A percentile compares a stretch with the other conserved stretches of the same genome.
These are phyloP conservation scores for Tetrahymena malaccensis DNA, from an alignment of 73 alveolate genomes.

Conservation along the genomic window DNA sequence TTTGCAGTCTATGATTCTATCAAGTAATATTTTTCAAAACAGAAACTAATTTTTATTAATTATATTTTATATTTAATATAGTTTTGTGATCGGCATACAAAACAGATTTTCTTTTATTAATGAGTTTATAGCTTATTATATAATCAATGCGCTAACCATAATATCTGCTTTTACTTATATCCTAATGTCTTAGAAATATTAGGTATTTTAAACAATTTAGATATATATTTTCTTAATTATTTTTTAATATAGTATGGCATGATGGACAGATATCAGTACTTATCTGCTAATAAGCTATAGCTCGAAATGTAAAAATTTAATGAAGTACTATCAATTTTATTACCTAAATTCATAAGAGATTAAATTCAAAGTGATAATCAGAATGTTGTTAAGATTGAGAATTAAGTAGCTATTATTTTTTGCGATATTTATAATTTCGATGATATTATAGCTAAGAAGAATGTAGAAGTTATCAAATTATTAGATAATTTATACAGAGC, in stretches of 20 bases:
- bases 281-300: neutral
- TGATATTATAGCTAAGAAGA: constrained; percentile 29
- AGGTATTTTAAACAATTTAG: neutral
- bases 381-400: constrained; percentile 30
- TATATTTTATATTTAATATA: neutral
- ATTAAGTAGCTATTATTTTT: constrained; percentile 37
- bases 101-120: neutral
- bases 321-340: constrained; percentile 27
- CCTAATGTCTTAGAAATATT: neutral
- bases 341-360: constrained; percentile 43
- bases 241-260: neutral
- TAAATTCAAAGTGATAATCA: constrained; percentile 26
- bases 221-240: neutral
- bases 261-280: neutral
- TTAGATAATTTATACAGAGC: constrained; percentile 35
- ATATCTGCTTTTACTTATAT: neutral
- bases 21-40: neutral
- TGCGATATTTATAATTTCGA: constrained; percentile 47
- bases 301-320: neutral
- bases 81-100: neutral
- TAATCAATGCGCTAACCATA: neutral
- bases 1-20: neutral
- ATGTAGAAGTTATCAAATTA: constrained; percentile 18
- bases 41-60: neutral
- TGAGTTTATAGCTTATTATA: neutral